Conservation (phyloP, 768 basidiomycete genomes). For the Boletus vermiculosoides region DNA sequence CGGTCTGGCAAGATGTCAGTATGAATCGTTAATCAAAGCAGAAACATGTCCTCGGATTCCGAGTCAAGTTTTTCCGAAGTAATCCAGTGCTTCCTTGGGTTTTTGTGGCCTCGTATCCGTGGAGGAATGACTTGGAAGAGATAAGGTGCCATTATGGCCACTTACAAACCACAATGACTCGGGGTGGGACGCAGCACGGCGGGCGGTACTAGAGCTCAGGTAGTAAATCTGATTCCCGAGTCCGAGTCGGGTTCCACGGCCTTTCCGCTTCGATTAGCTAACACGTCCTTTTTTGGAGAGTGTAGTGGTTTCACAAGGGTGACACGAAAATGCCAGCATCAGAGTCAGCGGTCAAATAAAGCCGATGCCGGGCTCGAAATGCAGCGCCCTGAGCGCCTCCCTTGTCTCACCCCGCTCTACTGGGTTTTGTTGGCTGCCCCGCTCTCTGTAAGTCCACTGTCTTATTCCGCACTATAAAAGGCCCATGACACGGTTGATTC, state of each 20-base stretch:
- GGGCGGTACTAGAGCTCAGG: background rate
- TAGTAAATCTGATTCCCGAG: background rate
- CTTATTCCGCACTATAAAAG: conserved; percentile 27
- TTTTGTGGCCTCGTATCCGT: background rate
- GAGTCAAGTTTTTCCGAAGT: background rate
- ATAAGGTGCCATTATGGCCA: background rate
- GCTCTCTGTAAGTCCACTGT: conserved; percentile 20
- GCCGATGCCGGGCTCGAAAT: conserved; percentile 25
- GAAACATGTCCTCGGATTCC: background rate
- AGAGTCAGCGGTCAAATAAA: conserved; percentile 29
- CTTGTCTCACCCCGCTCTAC: conserved; percentile 22
- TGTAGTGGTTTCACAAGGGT: conserved; percentile 6
- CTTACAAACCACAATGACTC: background rate
- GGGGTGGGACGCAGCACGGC: background rate
- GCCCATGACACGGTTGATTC: background rate
- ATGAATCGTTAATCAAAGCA: background rate
- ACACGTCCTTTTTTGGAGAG: conserved; percentile 16
- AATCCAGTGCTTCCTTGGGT: background rate
- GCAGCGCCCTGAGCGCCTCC: conserved; percentile 16
- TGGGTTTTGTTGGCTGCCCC: conserved; percentile 23
- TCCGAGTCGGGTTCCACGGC: background rate
- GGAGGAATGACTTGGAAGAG: background rate
- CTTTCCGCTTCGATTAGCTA: conserved; percentile 17
- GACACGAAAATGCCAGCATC: conserved; percentile 8
- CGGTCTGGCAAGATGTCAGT: background rate